Percentiles rank a stretch among this genome's conserved stretches.
phyloP scores from a whole-genome alignment of 371 early-diverging fungal genomes.

The Actinomucor elegans region DNA sequence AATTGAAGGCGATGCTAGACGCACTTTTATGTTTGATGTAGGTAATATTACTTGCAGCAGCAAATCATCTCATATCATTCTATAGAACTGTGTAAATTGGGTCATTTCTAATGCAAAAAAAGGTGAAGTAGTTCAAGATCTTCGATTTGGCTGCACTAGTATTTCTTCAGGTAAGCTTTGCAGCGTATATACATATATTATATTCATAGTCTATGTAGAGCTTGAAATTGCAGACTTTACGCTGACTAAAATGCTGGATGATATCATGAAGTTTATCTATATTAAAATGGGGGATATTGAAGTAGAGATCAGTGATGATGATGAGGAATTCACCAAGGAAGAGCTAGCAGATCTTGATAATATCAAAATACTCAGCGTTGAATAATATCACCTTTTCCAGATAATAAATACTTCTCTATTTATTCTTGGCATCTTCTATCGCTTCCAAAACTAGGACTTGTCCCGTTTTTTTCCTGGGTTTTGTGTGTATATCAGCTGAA shows the following conservation, averaged over 20 bases:
- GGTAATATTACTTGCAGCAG: conserved; percentile 10
- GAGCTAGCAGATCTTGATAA: conserved; percentile 32
- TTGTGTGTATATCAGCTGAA: too few species aligned
- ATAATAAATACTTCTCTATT: background rate
- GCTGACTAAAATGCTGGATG: conserved; percentile 27
- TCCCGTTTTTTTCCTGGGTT: too few species aligned
- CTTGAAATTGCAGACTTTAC: conserved; percentile 42
- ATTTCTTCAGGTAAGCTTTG: conserved; percentile 31
- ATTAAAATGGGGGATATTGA: conserved; percentile 40
- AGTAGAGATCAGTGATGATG: conserved; percentile 11
- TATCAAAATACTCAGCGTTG: conserved; percentile 21
- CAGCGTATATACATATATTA: background rate
- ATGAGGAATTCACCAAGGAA: conserved; percentile 17
- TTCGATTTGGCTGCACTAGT: conserved; percentile 38
- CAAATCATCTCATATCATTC: background rate
- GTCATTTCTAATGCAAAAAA: conserved; percentile 19
- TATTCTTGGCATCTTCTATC: too few species aligned
- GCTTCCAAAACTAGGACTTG: too few species aligned
- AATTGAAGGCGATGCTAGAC: conserved; percentile 24
- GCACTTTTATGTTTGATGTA: conserved; percentile 40
- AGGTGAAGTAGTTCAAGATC: conserved; percentile 28
- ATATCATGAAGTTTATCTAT: conserved; percentile 35
- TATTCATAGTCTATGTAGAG: conserved; percentile 3
- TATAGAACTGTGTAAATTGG: conserved; percentile 36
- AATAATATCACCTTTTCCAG: background rate